A percentile compares a stretch with the other conserved stretches of the same genome.
These are phyloP conservation scores for Meyerozyma elateridarum DNA, from an alignment of 1,139 yeast genomes.

Conservation along the genomic window DNA sequence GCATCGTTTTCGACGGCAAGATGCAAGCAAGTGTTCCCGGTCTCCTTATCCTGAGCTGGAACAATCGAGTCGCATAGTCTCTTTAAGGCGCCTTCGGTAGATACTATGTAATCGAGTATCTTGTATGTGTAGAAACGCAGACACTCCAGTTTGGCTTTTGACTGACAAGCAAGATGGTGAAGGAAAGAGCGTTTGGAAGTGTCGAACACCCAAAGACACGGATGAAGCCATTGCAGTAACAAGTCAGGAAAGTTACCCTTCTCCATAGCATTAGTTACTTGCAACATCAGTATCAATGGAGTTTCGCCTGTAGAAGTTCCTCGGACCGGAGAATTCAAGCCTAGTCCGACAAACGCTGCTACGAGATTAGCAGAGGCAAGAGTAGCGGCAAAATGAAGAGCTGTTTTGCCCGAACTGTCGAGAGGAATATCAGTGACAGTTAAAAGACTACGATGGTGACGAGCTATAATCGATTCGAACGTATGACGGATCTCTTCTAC, in stretches of 20 bases:
- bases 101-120: neutral
- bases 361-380: slow-evolving; percentile 38
- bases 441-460: slow-evolving; percentile 6
- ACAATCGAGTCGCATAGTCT: slow-evolving; percentile 5
- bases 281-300: slow-evolving; percentile 36
- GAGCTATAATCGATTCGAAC: slow-evolving; percentile 14
- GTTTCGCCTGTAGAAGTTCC: slow-evolving; percentile 40
- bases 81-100: neutral
- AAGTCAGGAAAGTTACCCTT: slow-evolving; percentile 36
- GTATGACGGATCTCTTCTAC: slow-evolving; percentile 13
- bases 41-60: slow-evolving; percentile 51
- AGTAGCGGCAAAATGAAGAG: slow-evolving; percentile 44
- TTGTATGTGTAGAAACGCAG: slow-evolving; percentile 2
- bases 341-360: slow-evolving; percentile 31
- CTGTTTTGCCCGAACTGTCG: slow-evolving; percentile 41
- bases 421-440: slow-evolving; percentile 33
- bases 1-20: slow-evolving; percentile 88
- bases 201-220: slow-evolving; percentile 35
- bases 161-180: slow-evolving; percentile 32
- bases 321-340: slow-evolving; percentile 38
- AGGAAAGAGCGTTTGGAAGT: slow-evolving; percentile 30
- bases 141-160: slow-evolving; percentile 9
- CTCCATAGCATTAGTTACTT: slow-evolving; percentile 45
- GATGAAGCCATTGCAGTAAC: slow-evolving; percentile 33
- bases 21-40: slow-evolving; percentile 87